Evolutionary conservation across 305 asterid species (phyloP).

Genomic region (Solanum hybrid): DNA sequence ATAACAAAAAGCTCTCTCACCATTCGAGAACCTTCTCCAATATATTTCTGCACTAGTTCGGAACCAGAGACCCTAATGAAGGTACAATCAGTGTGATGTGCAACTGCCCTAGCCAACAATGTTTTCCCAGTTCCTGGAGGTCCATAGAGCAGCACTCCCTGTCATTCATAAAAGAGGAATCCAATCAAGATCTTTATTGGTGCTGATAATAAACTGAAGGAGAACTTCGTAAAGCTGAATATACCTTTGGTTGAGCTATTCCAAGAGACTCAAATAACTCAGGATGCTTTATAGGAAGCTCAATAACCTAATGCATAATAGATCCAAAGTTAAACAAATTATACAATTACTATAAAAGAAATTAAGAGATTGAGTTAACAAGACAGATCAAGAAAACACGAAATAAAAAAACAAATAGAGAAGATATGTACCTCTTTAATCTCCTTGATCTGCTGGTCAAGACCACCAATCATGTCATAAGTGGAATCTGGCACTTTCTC

Average conservation of each 20-base stretch:
- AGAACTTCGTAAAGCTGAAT: neutral
- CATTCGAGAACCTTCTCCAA: constrained; percentile 98
- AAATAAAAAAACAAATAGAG: neutral
- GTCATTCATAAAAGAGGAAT: constrained; percentile 7
- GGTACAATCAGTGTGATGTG: constrained; percentile 97
- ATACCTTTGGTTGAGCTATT: constrained; percentile 97
- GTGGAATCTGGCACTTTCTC: constrained; percentile 98
- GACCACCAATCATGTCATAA: constrained; percentile 99
- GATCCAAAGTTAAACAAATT: neutral
- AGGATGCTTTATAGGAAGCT: constrained; percentile 97
- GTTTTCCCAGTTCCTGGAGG: constrained; percentile 99
- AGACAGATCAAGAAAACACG: neutral
- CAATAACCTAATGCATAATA: constrained; percentile 60
- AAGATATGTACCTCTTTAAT: constrained; percentile 64
- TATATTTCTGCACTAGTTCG: constrained; percentile 91
- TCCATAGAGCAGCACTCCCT: constrained; percentile 93
- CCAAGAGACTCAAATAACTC: constrained; percentile 97
- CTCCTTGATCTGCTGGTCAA: constrained; percentile 98
- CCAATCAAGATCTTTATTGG: neutral
- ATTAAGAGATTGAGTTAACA: neutral
- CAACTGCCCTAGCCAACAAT: constrained; percentile 95
- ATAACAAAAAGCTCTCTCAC: constrained; percentile 98
- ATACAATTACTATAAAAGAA: neutral
- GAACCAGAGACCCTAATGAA: constrained; percentile 96
- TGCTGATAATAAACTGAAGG: neutral